Base-by-base conservation (phyloP, 495 filamentous ascomycete genomes). In the Aspergillus indologenus region DNA sequence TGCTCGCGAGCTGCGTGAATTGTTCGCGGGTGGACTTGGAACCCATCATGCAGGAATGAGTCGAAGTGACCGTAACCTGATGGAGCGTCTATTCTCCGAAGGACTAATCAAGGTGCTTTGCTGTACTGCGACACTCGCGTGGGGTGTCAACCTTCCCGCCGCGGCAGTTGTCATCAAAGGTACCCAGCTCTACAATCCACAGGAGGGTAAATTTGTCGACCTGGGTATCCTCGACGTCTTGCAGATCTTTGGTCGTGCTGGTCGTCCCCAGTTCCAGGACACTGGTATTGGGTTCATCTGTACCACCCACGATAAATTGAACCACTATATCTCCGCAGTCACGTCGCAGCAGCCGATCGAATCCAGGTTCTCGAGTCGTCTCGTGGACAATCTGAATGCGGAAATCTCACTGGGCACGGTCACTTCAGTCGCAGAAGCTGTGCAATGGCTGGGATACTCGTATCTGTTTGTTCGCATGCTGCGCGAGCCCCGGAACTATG, bases 111-210 rank as follows among this genome's bases (percentile, higher is more conserved):
- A 93, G 69, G 91, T 99, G 0, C 86, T 99, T 8, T 98, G 94
- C 78, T 98, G 95, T 85, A 99, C 94, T 15, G 94, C 94, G 12
- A 99, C 94, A 0, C 79, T 99, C 45, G 94, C 94, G 11, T 99
- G 94, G 94, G 94, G 94, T 84, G 93, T 99, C 63, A 99, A 99
- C 76, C 84, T 99, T 71, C 94, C 94, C 1, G 94, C 94, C 9
- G 93, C 95, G 14, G 96, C 94, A 3, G 94, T 99, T 22, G 83
- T 99, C 54, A 99, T 99, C 78, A 98, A 98, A 72, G 94, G 94
- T 18, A 98, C 94, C 6, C 92, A 97, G 69, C 77, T 99, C 2
- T 99, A 99, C 74, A 97, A 92, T 69, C 86, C 94, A 0, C 88
- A 94, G 71, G 92, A 94, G 58, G 94, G 94, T 71, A 95, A 93